phyloP scores from a whole-genome alignment of 192 early-diverging fungal genomes.

The Entomortierella lignicola region DNA sequence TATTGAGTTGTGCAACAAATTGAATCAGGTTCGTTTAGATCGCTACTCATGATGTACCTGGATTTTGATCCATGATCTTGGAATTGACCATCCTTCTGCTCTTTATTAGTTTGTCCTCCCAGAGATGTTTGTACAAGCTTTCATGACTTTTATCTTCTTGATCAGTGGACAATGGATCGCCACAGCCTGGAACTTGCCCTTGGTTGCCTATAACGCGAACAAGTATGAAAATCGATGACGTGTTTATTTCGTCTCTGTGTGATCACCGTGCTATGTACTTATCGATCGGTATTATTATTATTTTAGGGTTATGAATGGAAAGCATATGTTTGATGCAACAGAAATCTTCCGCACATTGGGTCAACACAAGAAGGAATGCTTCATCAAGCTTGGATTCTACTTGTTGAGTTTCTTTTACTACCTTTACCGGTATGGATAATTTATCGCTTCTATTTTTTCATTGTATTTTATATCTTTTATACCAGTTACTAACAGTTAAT shows the following conservation, averaged over 20 bases:
- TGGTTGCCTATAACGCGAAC: conserved; percentile 87
- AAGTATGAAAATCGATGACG: conserved; percentile 65
- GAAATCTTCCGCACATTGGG: conserved; percentile 96
- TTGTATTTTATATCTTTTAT: background rate
- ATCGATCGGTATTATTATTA: background rate
- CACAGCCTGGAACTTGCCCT: conserved; percentile 85
- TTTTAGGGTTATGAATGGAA: conserved; percentile 79
- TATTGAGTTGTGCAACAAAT: conserved; percentile 95
- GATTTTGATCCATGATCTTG: no score
- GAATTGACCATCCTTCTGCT: no score
- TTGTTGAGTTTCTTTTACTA: conserved; percentile 96
- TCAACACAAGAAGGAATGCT: conserved; percentile 95
- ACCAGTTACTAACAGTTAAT: background rate
- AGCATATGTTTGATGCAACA: conserved; percentile 97
- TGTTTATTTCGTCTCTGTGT: background rate
- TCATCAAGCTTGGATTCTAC: conserved; percentile 97
- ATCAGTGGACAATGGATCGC: conserved; percentile 91
- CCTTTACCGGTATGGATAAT: conserved; percentile 78
- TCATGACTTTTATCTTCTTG: conserved; percentile 86
- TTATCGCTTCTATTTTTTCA: background rate
- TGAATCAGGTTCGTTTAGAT: conserved; percentile 81
- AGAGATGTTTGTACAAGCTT: conserved; percentile 87
- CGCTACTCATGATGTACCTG: background rate
- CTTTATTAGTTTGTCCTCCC: conserved; percentile 89
- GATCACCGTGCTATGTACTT: background rate